These are phyloP conservation scores for Sporothrix euskadiensis DNA, from an alignment of 2,329 filamentous ascomycete species.

Conservation along the genomic window DNA sequence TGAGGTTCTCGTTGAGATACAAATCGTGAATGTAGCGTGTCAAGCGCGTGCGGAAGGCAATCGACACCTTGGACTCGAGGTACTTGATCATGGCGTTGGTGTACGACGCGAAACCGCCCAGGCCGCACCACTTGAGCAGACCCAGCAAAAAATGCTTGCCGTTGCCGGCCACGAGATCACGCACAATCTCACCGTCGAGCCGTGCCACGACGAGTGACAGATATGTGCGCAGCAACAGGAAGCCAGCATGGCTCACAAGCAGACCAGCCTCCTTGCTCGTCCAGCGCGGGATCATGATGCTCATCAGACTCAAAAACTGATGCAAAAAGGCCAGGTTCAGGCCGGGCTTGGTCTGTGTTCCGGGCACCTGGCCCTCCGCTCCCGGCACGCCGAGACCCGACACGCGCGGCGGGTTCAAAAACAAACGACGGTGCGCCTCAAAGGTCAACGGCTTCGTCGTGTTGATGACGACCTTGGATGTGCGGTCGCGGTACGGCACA, in stretches of 20 bases:
- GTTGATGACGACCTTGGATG: conserved; percentile 86
- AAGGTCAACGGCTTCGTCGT: conserved; percentile 92
- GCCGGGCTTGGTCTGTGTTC: conserved; percentile 87
- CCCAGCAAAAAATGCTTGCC: conserved; percentile 86
- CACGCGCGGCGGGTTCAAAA: conserved; percentile 84
- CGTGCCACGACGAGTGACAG: conserved; percentile 90
- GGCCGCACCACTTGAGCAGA: conserved; percentile 90
- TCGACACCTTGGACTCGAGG: conserved; percentile 95
- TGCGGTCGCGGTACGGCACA: conserved; percentile 85
- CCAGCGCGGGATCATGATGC: conserved; percentile 96
- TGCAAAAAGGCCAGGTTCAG: conserved; percentile 94
- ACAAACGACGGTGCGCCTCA: conserved; percentile 90
- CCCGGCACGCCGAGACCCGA: conserved; percentile 72
- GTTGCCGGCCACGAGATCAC: conserved; percentile 93
- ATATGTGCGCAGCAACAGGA: conserved; percentile 89
- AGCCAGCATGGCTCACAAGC: conserved; percentile 82
- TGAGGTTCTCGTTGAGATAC: conserved; percentile 90
- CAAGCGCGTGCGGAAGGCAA: conserved; percentile 91
- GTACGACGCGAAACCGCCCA: conserved; percentile 91
- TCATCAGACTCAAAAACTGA: conserved; percentile 92
- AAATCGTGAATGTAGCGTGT: conserved; percentile 97
- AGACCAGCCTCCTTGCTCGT: conserved; percentile 93
- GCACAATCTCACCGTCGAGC: conserved; percentile 91
- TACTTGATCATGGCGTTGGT: conserved; percentile 99
- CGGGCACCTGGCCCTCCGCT: conserved; percentile 74